These are phyloP conservation scores for Myxozyma melibiosi DNA, from an alignment of 805 yeast species.

Conservation along the genomic window DNA sequence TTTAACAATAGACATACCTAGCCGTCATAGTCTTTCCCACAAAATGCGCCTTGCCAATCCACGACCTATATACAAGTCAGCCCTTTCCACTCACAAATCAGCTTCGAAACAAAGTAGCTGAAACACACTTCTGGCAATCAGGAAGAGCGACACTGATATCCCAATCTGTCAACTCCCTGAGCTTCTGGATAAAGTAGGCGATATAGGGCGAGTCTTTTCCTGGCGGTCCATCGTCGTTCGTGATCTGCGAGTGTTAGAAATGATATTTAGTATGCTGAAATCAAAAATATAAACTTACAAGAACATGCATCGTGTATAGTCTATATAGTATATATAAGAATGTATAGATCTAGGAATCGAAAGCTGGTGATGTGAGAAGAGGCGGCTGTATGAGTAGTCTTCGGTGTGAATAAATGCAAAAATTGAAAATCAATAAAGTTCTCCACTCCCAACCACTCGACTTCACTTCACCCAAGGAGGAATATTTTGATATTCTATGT, in stretches of 20 bases:
- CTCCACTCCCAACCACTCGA: no score
- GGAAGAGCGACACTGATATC: slow-evolving; percentile 83
- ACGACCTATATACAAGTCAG: slow-evolving; percentile 55
- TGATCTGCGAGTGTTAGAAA: slow-evolving; percentile 48
- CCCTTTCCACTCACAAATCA: neutral
- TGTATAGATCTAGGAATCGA: no score
- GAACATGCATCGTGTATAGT: slow-evolving; percentile 18
- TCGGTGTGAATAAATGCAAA: no score
- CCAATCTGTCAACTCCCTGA: slow-evolving; percentile 73
- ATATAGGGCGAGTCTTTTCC: slow-evolving; percentile 83
- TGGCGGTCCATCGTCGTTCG: slow-evolving; percentile 97
- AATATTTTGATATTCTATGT: no score
- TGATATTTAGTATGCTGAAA: neutral
- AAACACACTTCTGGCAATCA: slow-evolving; percentile 55
- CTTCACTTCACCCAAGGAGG: no score
- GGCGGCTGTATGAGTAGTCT: no score
- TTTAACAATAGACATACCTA: slow-evolving; percentile 3
- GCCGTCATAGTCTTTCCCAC: slow-evolving; percentile 59
- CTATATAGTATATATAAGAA: no score
- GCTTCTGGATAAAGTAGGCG: slow-evolving; percentile 73
- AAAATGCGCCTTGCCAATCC: slow-evolving; percentile 98
- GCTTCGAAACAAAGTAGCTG: neutral
- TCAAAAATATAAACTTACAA: slow-evolving; percentile 1
- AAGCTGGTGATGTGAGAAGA: no score
- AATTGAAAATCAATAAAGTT: no score